These are phyloP conservation scores for Moesziomyces sp. DNA, from an alignment of 1,284 basidiomycete genomes.

Conservation along the genomic window DNA sequence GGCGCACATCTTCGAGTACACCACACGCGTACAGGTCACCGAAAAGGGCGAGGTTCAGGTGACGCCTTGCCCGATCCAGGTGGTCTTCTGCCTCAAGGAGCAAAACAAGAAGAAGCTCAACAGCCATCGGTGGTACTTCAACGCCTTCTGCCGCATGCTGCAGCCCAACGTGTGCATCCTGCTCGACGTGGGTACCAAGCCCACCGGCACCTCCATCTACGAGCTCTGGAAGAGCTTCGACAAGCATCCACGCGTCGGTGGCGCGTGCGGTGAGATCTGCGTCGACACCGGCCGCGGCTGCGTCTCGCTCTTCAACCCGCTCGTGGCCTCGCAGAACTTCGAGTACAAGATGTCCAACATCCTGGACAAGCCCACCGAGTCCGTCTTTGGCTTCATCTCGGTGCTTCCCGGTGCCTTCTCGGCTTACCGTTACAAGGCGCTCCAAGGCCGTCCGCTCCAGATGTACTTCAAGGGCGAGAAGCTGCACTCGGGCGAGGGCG, in stretches of 20 bases:
- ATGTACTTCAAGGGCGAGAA: conserved; percentile 93
- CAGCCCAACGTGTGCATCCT: conserved; percentile 89
- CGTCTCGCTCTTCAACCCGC: conserved; percentile 73
- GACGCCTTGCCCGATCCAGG: conserved; percentile 68
- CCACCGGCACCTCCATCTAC: conserved; percentile 76
- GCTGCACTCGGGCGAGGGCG: conserved; percentile 69
- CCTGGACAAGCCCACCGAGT: conserved; percentile 73
- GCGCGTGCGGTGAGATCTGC: conserved; percentile 94
- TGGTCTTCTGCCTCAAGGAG: conserved; percentile 67
- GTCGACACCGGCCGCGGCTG: conserved; percentile 83
- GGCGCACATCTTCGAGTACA: conserved; percentile 95
- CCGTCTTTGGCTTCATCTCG: conserved; percentile 86
- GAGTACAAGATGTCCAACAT: conserved; percentile 66
- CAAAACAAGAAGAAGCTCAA: conserved; percentile 65
- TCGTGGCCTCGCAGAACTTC: conserved; percentile 73
- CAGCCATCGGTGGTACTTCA: conserved; percentile 65
- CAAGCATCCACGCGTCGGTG: conserved; percentile 92
- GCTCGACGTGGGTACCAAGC: conserved; percentile 93
- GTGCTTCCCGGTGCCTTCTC: conserved; percentile 93
- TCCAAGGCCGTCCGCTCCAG: conserved; percentile 84
- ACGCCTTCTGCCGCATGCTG: conserved; percentile 67
- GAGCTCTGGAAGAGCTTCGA: conserved; percentile 97
- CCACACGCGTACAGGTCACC: conserved; percentile 88
- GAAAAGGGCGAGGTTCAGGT: conserved; percentile 77
- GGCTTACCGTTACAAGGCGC: conserved; percentile 80